Base-by-base conservation (phyloP, 352 stramenopile genomes). In the Phytophthora pisi region DNA sequence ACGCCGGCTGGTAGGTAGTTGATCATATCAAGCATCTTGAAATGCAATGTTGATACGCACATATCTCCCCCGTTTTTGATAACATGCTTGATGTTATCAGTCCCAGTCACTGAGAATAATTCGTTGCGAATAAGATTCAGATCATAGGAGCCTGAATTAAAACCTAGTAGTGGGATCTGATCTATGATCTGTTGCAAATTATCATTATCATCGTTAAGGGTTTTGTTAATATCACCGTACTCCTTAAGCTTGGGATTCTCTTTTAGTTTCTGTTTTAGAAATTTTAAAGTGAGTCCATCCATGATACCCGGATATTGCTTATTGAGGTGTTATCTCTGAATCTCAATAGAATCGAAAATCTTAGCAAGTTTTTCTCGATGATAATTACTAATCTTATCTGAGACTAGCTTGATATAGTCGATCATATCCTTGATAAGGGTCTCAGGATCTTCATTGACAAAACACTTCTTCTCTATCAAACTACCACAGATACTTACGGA, bases 1-100 rank as follows among this genome's bases (percentile, higher is more conserved):
- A 62, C 70, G 26, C 62, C 71, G 15, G 66, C 52, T 16, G 71
- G 66, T 5, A 79, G 4, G 52, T 73, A 75, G 30, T 75, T 79
- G 31, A 20, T 26, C 2, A 49, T 49, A 24, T 49, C 42, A 26
- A 49, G 42, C 42, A 49, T 49, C 18, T 49, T 49, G 45, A 31
- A 72, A 64, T 54, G 75, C 0, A 61, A 38, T 8, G 61, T 70
- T 1, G 28, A 9, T 24, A 79, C 72, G 47, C 61, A 69, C 71
- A 75, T 79, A 47, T 78, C 72, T 11, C 51, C 36, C 11, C 28
- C 28, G 15, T 58, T 57, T 16, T 58, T 49, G 31, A 58, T 50
- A 3, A 49, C 20, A 20, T 18, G 8, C 4, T 18, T 50, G 16
- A 58, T 47, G 3, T 58, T 47, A 5, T 58, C 30, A 20, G 0